Conservation (phyloP, 371 early-diverging fungal species). For the Dichotomocladium elegans region DNA sequence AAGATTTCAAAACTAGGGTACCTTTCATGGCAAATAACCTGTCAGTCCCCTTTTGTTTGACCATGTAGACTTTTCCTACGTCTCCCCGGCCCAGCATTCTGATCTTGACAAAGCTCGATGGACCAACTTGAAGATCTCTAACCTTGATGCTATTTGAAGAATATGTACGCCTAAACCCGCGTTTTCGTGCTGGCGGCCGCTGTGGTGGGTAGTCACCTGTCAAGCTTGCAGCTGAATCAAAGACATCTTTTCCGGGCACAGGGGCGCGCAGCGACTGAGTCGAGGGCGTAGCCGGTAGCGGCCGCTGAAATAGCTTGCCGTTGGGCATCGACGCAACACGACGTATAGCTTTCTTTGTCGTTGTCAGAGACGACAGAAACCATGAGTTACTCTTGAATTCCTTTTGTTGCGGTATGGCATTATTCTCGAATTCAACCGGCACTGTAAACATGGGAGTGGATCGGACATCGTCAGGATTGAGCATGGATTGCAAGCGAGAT, state of each 20-base stretch:
- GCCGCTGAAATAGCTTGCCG: slow-evolving; percentile 27
- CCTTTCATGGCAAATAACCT: slow-evolving; percentile 91
- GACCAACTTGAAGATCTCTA: slow-evolving; percentile 74
- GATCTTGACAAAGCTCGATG: slow-evolving; percentile 75
- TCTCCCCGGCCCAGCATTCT: slow-evolving; percentile 93
- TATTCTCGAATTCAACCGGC: slow-evolving; percentile 32
- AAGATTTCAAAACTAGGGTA: slow-evolving; percentile 36
- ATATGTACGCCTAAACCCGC: slow-evolving; percentile 55
- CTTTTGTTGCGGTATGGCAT: slow-evolving; percentile 15
- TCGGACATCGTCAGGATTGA: slow-evolving; percentile 15
- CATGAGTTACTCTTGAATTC: slow-evolving; percentile 41
- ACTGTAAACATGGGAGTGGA: slow-evolving; percentile 26
- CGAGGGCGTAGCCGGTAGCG: slow-evolving; percentile 16
- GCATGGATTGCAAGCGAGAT: slow-evolving; percentile 34
- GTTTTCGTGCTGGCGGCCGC: slow-evolving; percentile 10
- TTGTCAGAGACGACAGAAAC: slow-evolving; percentile 25
- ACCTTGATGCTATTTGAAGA: slow-evolving; percentile 79
- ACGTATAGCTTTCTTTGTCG: slow-evolving; percentile 37
- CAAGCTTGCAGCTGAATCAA: not conserved
- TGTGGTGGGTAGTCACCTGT: no score
- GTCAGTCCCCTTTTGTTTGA: slow-evolving; percentile 78
- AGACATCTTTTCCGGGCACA: not conserved
- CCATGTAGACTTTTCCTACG: slow-evolving; percentile 94
- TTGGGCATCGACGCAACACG: slow-evolving; percentile 62
- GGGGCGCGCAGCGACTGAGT: slow-evolving; percentile 3